Base-by-base conservation (phyloP, 176 grass and related monocot genomes). In the Coix lacrymajobi region DNA sequence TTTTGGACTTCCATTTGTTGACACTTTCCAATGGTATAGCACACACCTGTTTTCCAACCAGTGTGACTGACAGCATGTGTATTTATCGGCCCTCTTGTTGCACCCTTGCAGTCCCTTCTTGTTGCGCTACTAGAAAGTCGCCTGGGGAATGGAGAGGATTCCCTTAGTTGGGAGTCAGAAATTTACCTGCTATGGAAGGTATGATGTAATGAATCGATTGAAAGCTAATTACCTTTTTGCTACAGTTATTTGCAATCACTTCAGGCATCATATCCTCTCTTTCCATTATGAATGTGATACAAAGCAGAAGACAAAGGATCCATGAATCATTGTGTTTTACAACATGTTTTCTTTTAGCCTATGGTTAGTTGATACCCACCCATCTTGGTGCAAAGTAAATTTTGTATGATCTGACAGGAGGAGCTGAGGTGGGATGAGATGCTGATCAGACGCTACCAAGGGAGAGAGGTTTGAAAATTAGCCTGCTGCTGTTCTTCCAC, bases 391-490 rank as follows among this genome's bases (percentile, higher is more conserved):
- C 10, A 44, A 64, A 76, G 66, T 73, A 81, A 16, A 24, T 68
- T 75, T 7, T 36, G 12, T 82, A 76, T 68, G 24, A 79, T 71
- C 72, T 52, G 37, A 64, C 86, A 97, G 95, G 95, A 91, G 48
- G 95, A 97, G 77, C 73, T 97, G 13, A 68, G 67, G 44, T 97
- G 92, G 95, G 83, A 92, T 81, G 81, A 97, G 75, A 65, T 84
- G 75, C 90, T 98, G 71, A 91, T 94, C 80, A 91, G 58, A 60
- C 88, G 79, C 17, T 94, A 94, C 85, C 67, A 89, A 71, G 92
- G 92, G 19, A 94, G 95, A 93, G 90, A 98, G 92, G 92, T 98
- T 49, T 85, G 77, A 31, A 25, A 14, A 46, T 54, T 48, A 41
- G 0, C 48, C 24, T 73, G 20, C 13, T 20, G 7, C 20, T 51